Conservation (phyloP, 163 green algal species). For the Scenedesmus sp. region DNA sequence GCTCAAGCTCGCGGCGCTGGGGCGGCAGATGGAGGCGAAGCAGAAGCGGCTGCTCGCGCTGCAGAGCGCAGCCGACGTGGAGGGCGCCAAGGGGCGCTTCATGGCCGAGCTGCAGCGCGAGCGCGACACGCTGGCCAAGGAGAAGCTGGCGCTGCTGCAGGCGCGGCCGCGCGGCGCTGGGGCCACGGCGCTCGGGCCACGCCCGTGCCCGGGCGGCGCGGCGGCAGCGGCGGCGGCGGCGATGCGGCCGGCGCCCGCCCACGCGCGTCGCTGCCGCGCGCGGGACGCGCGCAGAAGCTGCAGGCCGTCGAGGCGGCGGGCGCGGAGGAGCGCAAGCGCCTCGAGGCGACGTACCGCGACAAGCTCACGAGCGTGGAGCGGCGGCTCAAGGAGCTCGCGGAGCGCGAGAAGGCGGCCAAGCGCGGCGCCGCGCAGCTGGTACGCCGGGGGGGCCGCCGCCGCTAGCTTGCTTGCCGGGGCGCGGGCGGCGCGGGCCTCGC, state of each 20-base stretch:
- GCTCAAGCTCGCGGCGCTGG: conserved; percentile 38
- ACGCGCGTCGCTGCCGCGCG: too few species aligned
- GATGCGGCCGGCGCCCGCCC: too few species aligned
- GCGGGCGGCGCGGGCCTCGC: too few species aligned
- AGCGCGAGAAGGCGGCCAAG: conserved; percentile 30
- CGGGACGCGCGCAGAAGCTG: conserved; percentile 57
- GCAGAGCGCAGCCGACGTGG: conserved; percentile 45
- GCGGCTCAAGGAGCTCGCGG: conserved; percentile 54
- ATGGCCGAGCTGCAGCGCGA: conserved; percentile 49
- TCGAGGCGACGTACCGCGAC: conserved; percentile 66
- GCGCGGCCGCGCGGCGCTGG: too few species aligned
- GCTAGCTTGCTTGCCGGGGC: too few species aligned
- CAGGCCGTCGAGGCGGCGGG: conserved; percentile 50
- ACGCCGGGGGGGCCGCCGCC: too few species aligned
- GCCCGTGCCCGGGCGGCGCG: too few species aligned
- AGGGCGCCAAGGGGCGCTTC: conserved; percentile 38
- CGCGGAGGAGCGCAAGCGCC: conserved; percentile 72
- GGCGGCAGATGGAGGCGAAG: conserved; percentile 59
- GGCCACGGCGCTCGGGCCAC: too few species aligned
- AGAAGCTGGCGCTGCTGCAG: conserved; percentile 72
- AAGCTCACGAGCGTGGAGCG: conserved; percentile 65
- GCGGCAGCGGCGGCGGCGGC: too few species aligned
- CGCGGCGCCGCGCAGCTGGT: conserved; percentile 41
- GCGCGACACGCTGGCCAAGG: conserved; percentile 66
- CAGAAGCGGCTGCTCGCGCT: conserved; percentile 57